Percentiles rank a stretch among this genome's conserved stretches.
phyloP scores from a whole-genome alignment of 495 filamentous ascomycete species.

The Aspergillus funiculosus region DNA sequence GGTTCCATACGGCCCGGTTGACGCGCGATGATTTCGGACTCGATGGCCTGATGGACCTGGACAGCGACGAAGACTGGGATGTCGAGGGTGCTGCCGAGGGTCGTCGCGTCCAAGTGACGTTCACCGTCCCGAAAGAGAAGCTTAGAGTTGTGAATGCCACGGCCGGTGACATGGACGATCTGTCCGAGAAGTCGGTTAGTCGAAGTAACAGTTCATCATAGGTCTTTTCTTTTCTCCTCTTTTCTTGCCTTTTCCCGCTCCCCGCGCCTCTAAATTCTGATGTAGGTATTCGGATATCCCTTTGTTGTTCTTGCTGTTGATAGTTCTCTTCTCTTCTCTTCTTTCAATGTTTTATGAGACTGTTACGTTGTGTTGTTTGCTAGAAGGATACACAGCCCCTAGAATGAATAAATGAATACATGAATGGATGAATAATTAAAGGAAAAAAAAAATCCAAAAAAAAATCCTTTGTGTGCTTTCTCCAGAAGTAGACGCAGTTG shows the following conservation, averaged over 20 bases:
- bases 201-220: conserved; percentile 19
- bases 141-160: conserved; percentile 77
- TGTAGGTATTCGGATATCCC: neutral
- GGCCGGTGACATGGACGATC: conserved; percentile 30
- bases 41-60: conserved; percentile 26
- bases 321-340: conserved; percentile 1
- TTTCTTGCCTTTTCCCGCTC: neutral
- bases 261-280: neutral
- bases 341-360: conserved; percentile 6
- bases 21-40: conserved; percentile 32
- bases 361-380: conserved; percentile 2
- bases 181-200: conserved; percentile 29
- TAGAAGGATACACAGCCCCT: neutral
- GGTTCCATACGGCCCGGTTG: conserved; percentile 14
- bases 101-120: conserved; percentile 85
- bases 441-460: neutral
- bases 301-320: neutral
- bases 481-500: neutral
- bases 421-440: conserved; percentile 5
- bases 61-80: conserved; percentile 75
- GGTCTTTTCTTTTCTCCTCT: conserved; percentile 1
- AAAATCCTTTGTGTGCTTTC: neutral
- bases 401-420: conserved; percentile 9
- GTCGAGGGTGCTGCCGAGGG: conserved; percentile 76
- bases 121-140: conserved; percentile 80